phyloP scores from a whole-genome alignment of 2,329 filamentous ascomycete species.

The Xylaria sp. region DNA sequence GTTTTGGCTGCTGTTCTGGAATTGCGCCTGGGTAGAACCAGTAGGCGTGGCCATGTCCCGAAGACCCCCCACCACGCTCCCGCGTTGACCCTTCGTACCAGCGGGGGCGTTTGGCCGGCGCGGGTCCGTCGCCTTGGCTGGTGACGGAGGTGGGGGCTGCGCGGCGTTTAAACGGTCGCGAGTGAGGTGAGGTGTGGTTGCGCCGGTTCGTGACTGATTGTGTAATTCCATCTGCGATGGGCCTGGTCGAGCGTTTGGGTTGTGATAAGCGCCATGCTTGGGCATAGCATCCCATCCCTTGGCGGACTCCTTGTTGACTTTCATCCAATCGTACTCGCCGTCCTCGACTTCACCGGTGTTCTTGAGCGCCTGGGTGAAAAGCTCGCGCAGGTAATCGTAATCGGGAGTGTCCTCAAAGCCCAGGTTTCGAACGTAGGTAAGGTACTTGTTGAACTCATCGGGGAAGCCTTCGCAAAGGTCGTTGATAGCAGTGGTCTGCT shows the following conservation, averaged over 20 bases:
- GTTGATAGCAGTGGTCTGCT: conserved; percentile 95
- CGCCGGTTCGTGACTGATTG: conserved; percentile 62
- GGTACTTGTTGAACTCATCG: conserved; percentile 95
- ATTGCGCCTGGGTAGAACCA: conserved; percentile 90
- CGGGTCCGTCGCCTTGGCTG: conserved; percentile 75
- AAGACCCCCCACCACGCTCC: conserved; percentile 66
- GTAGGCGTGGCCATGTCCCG: conserved; percentile 77
- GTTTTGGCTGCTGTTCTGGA: conserved; percentile 92
- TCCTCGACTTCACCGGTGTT: conserved; percentile 92
- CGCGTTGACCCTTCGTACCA: conserved; percentile 68
- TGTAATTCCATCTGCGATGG: conserved; percentile 81
- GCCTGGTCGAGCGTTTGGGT: conserved; percentile 71
- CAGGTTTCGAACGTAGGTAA: conserved; percentile 94
- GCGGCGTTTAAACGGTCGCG: conserved; percentile 89
- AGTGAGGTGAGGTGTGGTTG: conserved; percentile 65
- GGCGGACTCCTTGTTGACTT: conserved; percentile 74
- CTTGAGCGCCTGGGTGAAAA: conserved; percentile 94
- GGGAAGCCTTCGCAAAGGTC: conserved; percentile 95
- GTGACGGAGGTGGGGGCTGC: conserved; percentile 82
- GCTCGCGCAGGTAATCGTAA: conserved; percentile 93
- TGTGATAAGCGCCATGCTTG: conserved; percentile 62
- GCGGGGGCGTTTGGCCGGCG: conserved; percentile 74
- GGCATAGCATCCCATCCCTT: conserved; percentile 88
- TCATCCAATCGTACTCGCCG: conserved; percentile 99
- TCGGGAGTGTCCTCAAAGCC: conserved; percentile 98